Conservation (phyloP, 163 green algal genomes). For the Volvox carteri region DNA sequence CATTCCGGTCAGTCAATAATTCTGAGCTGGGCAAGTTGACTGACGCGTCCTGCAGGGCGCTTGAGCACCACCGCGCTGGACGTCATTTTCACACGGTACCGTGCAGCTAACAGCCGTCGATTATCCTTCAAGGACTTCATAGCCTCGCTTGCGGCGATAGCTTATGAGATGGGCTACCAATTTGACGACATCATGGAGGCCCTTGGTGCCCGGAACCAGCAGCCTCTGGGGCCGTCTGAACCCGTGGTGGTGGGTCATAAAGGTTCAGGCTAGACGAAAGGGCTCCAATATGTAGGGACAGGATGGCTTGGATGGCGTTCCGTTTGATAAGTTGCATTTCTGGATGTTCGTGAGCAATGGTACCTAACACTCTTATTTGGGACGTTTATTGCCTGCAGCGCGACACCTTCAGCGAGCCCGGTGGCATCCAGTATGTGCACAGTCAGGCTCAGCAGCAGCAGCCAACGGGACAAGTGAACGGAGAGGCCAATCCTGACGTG, state of each 20-base stretch:
- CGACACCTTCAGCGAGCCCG: conserved; percentile 47
- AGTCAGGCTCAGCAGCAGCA: conserved; percentile 12
- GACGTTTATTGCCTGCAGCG: conserved; percentile 24
- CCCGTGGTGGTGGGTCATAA: conserved; percentile 37
- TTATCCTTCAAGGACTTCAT: conserved; percentile 69
- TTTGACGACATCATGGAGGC: conserved; percentile 70
- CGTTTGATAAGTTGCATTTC: no score
- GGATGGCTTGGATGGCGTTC: no score
- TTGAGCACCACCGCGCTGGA: conserved; percentile 63
- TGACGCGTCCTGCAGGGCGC: conserved; percentile 41
- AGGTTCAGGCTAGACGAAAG: no score
- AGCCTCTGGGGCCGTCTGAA: conserved; percentile 50
- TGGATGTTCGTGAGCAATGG: no score
- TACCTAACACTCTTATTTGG: no score
- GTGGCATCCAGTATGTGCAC: conserved; percentile 42
- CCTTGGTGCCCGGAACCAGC: conserved; percentile 51
- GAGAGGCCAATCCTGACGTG: conserved; percentile 44
- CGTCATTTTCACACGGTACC: conserved; percentile 65
- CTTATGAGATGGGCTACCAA: conserved; percentile 70
- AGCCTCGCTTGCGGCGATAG: conserved; percentile 62
- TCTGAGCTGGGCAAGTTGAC: no score
- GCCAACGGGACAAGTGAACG: not conserved
- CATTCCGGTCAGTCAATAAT: not conserved
- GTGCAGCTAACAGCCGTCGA: conserved; percentile 48
- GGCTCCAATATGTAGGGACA: no score